Conservation (phyloP, 2,329 filamentous ascomycete species). For the Penicillium brevicompactum region DNA sequence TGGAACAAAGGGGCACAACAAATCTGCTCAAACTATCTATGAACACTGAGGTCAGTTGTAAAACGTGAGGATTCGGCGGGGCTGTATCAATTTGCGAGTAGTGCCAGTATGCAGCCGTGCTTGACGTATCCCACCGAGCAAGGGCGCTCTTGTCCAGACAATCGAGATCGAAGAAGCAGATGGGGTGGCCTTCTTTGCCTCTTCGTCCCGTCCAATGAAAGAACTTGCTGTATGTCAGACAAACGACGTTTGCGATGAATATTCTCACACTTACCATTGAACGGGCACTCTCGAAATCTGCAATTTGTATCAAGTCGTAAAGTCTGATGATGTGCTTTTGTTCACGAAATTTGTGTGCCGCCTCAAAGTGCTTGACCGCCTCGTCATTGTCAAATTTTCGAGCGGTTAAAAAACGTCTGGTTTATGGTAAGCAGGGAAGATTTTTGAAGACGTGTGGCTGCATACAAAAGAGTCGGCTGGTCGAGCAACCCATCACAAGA, state of each 20-base stretch:
- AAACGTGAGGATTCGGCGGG: slow-evolving; percentile 16
- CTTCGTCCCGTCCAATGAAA: slow-evolving; percentile 31
- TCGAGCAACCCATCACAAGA: slow-evolving; percentile 18
- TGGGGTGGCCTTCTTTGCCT: slow-evolving; percentile 22
- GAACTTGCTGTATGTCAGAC: slow-evolving; percentile 16
- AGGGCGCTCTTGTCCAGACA: slow-evolving; percentile 14
- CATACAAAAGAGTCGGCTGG: slow-evolving; percentile 19
- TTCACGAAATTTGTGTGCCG: slow-evolving; percentile 14
- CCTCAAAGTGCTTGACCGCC: slow-evolving; percentile 20
- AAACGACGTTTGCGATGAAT: background rate
- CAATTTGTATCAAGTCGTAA: slow-evolving; percentile 19
- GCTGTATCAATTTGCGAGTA: background rate
- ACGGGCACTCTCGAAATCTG: slow-evolving; percentile 23
- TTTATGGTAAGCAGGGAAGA: background rate
- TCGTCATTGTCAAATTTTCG: slow-evolving; percentile 9
- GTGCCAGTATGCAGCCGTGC: background rate
- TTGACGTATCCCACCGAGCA: slow-evolving; percentile 18
- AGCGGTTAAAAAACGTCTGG: slow-evolving; percentile 25
- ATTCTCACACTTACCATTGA: slow-evolving; percentile 14
- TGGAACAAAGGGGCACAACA: slow-evolving; percentile 27
- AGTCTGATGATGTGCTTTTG: slow-evolving; percentile 16
- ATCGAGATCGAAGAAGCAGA: slow-evolving; percentile 22
- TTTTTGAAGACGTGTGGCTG: background rate
- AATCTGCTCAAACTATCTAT: slow-evolving; percentile 24
- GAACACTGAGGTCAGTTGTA: slow-evolving; percentile 20